Evolutionary conservation across 1,284 basidiomycete genomes (phyloP), one percentile per base, ranked within the genome.

Genomic region (Irpex sp.): DNA sequence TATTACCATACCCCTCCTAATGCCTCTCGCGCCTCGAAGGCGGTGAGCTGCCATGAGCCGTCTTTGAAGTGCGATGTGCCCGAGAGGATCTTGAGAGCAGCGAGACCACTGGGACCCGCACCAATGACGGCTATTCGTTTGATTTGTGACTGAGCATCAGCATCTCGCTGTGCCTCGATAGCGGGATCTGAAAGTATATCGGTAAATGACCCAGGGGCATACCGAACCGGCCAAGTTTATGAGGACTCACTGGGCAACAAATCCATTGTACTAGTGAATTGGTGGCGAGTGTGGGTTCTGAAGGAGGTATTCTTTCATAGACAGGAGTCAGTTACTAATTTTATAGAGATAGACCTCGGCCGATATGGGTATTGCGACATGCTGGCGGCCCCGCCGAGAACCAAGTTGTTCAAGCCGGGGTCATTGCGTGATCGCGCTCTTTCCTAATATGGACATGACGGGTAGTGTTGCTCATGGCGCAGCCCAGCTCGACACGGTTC

Each of bases 1-100:
- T 50, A 50, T 17, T 19, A 90, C 91, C 92, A 93, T 62, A 92
- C 74, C 1, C 91, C 91, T 11, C 92, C 91, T 8, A 91, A 75
- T 57, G 83, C 80, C 31, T 85, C 77, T 60, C 89, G 79, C 13
- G 84, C 77, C 70, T 93, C 91, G 63, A 84, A 90, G 0, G 78
- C 83, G 2, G 77, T 74, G 1, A 84, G 72, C 13, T 73, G 74
- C 89, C 91, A 93, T 19, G 75, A 65, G 0, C 86, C 86, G 21
- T 74, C 69, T 69, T 82, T 82, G 73, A 79, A 83, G 63, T 89
- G 79, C 0, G 77, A 75, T 1, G 84, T 78, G 55, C 90, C 85
- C 19, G 83, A 76, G 63, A 92, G 72, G 36, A 83, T 75, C 69
- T 89, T 89, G 36, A 93, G 77, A 6, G 83, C 80, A 33, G 84